These are phyloP conservation scores for Phyllosticta capitalensis DNA, from an alignment of 2,329 filamentous ascomycete genomes.

Conservation along the genomic window DNA sequence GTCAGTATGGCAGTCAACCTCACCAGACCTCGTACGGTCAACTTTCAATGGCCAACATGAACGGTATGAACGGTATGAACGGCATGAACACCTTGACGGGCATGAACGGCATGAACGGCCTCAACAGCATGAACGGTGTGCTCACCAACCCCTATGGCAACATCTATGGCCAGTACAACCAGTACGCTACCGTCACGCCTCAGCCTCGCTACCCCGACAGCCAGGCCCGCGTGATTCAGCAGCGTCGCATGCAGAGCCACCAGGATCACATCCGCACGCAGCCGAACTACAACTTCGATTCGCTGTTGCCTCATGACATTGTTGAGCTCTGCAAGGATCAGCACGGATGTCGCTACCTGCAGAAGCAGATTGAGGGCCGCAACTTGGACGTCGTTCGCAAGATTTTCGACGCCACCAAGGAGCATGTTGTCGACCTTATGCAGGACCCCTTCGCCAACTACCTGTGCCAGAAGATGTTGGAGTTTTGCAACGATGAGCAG, in stretches of 20 bases:
- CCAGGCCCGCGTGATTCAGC: constrained; percentile 65
- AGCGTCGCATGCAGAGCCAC: constrained; percentile 63
- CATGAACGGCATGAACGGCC: constrained; percentile 6
- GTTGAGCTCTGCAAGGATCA: constrained; percentile 94
- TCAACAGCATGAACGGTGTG: constrained; percentile 16
- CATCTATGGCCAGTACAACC: constrained; percentile 13
- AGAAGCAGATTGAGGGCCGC: constrained; percentile 93
- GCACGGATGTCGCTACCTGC: constrained; percentile 90
- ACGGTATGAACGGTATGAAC: constrained; percentile 2
- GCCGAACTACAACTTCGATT: constrained; percentile 53
- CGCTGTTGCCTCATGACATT: constrained; percentile 72
- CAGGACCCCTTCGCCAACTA: constrained; percentile 96
- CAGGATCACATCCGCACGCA: constrained; percentile 64
- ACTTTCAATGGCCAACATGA: not conserved
- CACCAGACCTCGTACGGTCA: constrained; percentile 17
- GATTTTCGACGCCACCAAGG: constrained; percentile 89
- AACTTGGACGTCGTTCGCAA: constrained; percentile 74
- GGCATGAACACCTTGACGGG: not conserved
- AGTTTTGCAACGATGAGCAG: constrained; percentile 91
- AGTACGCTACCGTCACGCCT: constrained; percentile 23
- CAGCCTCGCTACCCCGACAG: constrained; percentile 57
- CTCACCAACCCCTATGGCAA: constrained; percentile 13
- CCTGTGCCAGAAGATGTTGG: constrained; percentile 94
- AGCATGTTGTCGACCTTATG: constrained; percentile 95
- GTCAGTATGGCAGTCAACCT: constrained; percentile 15